Evolutionary conservation across 345 rosid species (phyloP).

Genomic region (Salix viminalis): DNA sequence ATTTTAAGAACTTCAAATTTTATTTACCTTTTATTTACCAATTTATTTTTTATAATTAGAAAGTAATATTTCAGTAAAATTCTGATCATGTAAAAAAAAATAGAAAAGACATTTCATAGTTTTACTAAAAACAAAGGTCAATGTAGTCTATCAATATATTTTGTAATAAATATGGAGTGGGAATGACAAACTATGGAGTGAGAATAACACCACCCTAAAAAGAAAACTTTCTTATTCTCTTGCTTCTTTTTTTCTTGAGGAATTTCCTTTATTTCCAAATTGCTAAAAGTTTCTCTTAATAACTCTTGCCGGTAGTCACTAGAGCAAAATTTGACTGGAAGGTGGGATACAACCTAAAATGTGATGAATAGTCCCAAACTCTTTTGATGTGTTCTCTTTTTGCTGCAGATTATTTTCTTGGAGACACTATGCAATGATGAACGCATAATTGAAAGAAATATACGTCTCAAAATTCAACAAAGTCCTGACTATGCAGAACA

Average conservation of each 20-base stretch:
- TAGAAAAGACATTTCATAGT: no score
- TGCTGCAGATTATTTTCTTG: conserved; percentile 81
- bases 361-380: neutral
- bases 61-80: no score
- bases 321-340: neutral
- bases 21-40: no score
- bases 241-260: neutral
- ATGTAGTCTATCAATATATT: no score
- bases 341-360: neutral
- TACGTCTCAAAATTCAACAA: conserved; percentile 96
- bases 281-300: neutral
- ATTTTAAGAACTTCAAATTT: no score
- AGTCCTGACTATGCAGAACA: conserved; percentile 99
- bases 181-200: no score
- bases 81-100: no score
- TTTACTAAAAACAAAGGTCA: no score
- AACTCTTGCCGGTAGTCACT: neutral
- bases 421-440: conserved; percentile 94
- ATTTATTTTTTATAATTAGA: no score
- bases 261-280: neutral
- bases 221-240: neutral
- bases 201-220: no score
- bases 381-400: conserved; percentile 7
- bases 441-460: conserved; percentile 92
- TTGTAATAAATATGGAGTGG: no score